Evolutionary conservation across 768 basidiomycete species (phyloP).

Genomic region (Inosperma sp.): DNA sequence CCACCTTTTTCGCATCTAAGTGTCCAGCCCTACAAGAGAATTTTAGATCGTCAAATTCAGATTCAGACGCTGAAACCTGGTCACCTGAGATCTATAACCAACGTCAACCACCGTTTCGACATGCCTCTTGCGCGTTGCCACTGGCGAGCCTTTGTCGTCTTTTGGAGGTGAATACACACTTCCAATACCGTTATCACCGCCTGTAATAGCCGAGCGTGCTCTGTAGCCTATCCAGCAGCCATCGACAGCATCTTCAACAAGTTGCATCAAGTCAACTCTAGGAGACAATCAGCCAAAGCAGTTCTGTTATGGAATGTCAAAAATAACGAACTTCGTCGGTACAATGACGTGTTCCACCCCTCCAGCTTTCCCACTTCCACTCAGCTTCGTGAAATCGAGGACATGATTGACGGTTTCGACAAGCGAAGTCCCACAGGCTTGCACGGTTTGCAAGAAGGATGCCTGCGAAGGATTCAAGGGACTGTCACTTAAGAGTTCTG

Average conservation of each 20-base stretch:
- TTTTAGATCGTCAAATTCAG: neutral
- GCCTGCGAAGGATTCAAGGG: conserved; percentile 73
- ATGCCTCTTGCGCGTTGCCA: conserved; percentile 38
- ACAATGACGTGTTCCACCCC: conserved; percentile 74
- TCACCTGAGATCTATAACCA: conserved; percentile 65
- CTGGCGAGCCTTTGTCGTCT: conserved; percentile 42
- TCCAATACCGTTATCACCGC: conserved; percentile 74
- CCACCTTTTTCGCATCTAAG: conserved; percentile 90
- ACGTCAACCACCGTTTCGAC: conserved; percentile 91
- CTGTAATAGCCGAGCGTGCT: conserved; percentile 62
- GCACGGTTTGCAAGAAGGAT: conserved; percentile 88
- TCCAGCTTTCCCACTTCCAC: conserved; percentile 76
- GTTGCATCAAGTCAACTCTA: conserved; percentile 71
- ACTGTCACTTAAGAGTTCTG: conserved; percentile 86
- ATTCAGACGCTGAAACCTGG: conserved; percentile 21
- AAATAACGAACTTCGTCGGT: conserved; percentile 50
- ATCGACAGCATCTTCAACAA: conserved; percentile 86
- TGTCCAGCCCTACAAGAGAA: conserved; percentile 63
- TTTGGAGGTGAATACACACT: conserved; percentile 88
- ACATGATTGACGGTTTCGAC: conserved; percentile 98
- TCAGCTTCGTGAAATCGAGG: conserved; percentile 91
- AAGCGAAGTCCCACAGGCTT: conserved; percentile 91
- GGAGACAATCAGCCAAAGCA: conserved; percentile 5
- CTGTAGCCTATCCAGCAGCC: conserved; percentile 93
- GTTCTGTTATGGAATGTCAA: neutral